Base-by-base conservation (phyloP, 176 grass and related monocot genomes). In the Ampelocalamus luodianensis region DNA sequence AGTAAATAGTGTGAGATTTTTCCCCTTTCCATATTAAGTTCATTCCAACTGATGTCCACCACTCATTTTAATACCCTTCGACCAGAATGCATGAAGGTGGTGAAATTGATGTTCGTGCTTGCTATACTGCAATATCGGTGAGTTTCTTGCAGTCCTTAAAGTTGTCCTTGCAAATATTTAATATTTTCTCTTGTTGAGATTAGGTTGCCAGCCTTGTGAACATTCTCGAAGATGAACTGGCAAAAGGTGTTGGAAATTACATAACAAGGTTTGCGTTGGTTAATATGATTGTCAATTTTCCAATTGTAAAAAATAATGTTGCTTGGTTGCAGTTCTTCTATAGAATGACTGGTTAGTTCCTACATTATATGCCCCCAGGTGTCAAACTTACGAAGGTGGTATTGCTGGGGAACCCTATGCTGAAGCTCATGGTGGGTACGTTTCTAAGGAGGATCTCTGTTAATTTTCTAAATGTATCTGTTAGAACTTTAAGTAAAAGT, bases 361-460 rank as follows among this genome's bases (percentile, higher is more conserved):
- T 89, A 76, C 63, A 83, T 56, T 63, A 15, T 60, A 60, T 82
- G 16, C 27, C 45, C 83, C 56, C 78, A 98, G 96, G 34, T 98
- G 93, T 89, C 96, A 98, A 93, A 98, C 93, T 83, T 98, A 98
- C 38, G 96, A 98, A 92, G 96, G 96, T 89, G 96, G 96, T 78
- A 98, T 98, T 87, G 77, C 88, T 61, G 96, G 96, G 73, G 96
- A 98, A 68, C 96, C 96, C 83, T 75, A 88, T 88, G 88, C 93
- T 89, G 96, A 98, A 94, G 96, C 93, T 79, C 96, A 98, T 92
- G 96, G 96, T 90, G 96, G 96, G 96, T 98, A 98, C 22, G 86
- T 93, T 88, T 90, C 87, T 81, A 86, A 81, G 20, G 42, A 75
- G n/a, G 10, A 67, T 85, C 55, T 73, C 69, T 54, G 17, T 22